Evolutionary conservation across 352 stramenopile species (phyloP).

Genomic region (Elongisporangium prolatum): DNA sequence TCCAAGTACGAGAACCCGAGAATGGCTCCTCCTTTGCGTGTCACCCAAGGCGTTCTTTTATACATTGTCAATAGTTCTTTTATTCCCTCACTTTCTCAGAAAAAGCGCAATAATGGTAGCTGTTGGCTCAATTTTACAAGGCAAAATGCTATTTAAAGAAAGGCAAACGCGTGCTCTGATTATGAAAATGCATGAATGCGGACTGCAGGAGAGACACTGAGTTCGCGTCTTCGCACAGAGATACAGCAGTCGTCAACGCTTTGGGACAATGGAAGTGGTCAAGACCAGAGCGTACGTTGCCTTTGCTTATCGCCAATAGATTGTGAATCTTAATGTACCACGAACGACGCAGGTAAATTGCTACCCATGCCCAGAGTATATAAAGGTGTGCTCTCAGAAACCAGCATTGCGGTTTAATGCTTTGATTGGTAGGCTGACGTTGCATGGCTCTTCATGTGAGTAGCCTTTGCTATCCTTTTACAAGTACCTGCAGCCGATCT

Average conservation of each 20-base stretch:
- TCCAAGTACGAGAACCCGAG: neutral
- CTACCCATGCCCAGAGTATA: conserved; percentile 21
- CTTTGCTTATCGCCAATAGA: neutral
- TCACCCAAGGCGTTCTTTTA: neutral
- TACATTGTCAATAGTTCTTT: too few relatives aligned
- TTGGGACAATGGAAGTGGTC: conserved; percentile 1
- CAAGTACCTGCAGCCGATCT: conserved; percentile 78
- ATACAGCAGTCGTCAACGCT: conserved; percentile 27
- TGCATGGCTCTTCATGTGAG: neutral
- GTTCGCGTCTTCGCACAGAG: conserved; percentile 38
- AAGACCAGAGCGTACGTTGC: conserved; percentile 7
- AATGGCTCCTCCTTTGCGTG: neutral
- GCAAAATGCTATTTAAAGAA: neutral
- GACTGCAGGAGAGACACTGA: conserved; percentile 23
- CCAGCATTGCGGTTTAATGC: neutral
- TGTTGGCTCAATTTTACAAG: too few relatives aligned
- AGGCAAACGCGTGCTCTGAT: neutral
- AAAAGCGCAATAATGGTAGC: too few relatives aligned
- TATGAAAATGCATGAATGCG: conserved; percentile 6
- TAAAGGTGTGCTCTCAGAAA: conserved; percentile 12
- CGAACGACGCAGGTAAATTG: conserved; percentile 2
- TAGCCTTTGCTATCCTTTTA: conserved; percentile 75
- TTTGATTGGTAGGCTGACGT: neutral
- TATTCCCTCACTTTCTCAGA: too few relatives aligned
- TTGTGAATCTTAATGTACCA: neutral